These are phyloP conservation scores for Rhododendron mucronatum DNA, from an alignment of 148 eudicot species.

Conservation along the genomic window DNA sequence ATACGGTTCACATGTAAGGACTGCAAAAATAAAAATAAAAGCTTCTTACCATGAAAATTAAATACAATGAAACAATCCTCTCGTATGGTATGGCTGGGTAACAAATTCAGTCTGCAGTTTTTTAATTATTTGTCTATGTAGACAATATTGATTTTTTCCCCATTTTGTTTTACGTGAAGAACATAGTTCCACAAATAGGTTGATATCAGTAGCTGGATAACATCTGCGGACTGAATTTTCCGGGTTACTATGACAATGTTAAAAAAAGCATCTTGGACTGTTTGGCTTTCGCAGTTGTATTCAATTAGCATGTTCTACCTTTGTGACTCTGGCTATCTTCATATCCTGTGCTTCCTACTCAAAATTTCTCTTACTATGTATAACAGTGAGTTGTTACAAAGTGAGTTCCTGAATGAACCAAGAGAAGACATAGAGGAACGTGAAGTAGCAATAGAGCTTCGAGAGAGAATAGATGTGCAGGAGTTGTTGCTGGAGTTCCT, in stretches of 20 bases:
- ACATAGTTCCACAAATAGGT: neutral
- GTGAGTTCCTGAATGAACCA: slow-evolving; percentile 79
- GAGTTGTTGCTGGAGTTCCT: slow-evolving; percentile 83
- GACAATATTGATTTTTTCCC: neutral
- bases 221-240: neutral
- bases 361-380: neutral
- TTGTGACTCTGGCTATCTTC: neutral
- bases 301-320: slow-evolving; percentile 4
- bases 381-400: slow-evolving; percentile 81
- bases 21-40: neutral
- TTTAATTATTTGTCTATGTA: neutral
- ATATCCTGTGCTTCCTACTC: neutral
- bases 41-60: neutral
- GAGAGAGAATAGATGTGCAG: slow-evolving; percentile 81
- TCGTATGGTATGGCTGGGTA: neutral
- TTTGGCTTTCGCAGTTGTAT: neutral
- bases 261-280: neutral
- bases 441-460: slow-evolving; percentile 73
- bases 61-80: neutral
- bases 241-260: neutral
- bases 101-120: neutral
- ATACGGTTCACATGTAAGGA: neutral
- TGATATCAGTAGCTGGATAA: neutral
- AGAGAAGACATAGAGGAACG: slow-evolving; percentile 70
- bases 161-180: neutral